Evolutionary conservation across 352 stramenopile genomes (phyloP).

Genomic region (Pythium brachiatum): DNA sequence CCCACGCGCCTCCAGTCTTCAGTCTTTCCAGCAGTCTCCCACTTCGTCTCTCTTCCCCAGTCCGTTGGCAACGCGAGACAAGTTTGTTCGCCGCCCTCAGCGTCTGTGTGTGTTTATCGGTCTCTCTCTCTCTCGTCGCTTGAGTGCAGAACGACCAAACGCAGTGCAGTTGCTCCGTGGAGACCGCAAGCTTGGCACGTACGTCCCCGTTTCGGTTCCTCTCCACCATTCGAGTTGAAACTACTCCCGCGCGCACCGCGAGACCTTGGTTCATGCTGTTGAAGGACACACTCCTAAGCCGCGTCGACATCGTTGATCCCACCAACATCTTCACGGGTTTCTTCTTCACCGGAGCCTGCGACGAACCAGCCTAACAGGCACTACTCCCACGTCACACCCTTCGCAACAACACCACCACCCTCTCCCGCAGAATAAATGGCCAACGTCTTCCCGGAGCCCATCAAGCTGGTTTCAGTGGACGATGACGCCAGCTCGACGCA

Average conservation of each 20-base stretch:
- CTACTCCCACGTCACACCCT: background rate
- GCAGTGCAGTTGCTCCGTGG: background rate
- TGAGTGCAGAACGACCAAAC: background rate
- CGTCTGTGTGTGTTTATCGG: conserved; percentile 10
- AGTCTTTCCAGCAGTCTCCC: background rate
- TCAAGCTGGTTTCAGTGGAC: conserved; percentile 53
- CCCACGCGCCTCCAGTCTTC: conserved; percentile 1
- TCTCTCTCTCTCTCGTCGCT: too few species aligned
- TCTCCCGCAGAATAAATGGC: conserved; percentile 32
- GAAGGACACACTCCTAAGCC: conserved; percentile 63
- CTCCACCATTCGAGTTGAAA: conserved; percentile 25
- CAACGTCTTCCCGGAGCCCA: conserved; percentile 64
- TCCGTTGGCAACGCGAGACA: conserved; percentile 7
- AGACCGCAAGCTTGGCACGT: conserved; percentile 14
- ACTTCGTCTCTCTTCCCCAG: background rate
- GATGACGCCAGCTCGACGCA: conserved; percentile 72
- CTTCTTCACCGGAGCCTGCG: conserved; percentile 89
- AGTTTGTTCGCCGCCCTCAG: conserved; percentile 6
- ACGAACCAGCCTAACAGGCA: conserved; percentile 83
- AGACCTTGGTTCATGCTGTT: conserved; percentile 75
- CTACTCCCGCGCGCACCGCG: conserved; percentile 17
- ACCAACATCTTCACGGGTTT: conserved; percentile 88
- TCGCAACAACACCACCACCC: background rate
- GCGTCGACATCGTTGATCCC: conserved; percentile 82
- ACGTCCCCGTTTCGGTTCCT: conserved; percentile 20